These are phyloP conservation scores for Trichoderma aggressivum DNA, from an alignment of 2,329 filamentous ascomycete species.

Conservation along the genomic window DNA sequence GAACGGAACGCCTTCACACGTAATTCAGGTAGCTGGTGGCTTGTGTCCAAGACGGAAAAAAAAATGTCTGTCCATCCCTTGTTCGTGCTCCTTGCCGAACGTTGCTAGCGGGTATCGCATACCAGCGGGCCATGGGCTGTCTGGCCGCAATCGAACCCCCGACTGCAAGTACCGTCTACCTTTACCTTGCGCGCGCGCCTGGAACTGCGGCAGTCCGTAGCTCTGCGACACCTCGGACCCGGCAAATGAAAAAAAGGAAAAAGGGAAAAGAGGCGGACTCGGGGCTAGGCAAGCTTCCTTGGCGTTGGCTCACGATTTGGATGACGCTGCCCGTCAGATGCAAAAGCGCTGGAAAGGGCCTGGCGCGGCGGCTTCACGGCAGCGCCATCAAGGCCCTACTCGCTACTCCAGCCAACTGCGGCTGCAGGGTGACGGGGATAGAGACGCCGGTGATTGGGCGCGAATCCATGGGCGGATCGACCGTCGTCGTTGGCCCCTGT, in stretches of 20 bases:
- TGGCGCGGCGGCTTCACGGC: constrained; percentile 2
- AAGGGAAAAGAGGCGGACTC: not conserved
- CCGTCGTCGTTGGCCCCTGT: not conserved
- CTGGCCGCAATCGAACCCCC: no score
- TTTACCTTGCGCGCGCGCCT: not conserved
- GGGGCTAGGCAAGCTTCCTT: not conserved
- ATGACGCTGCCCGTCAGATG: constrained; percentile 7
- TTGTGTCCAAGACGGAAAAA: not conserved
- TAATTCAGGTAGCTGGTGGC: constrained; percentile 6
- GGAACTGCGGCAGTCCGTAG: not conserved
- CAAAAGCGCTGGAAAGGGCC: not conserved
- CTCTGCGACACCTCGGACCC: not conserved
- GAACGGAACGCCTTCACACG: not conserved
- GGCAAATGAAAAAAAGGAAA: not conserved
- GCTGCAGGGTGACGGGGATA: not conserved
- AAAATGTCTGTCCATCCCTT: not conserved
- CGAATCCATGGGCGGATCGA: not conserved
- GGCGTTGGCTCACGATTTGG: not conserved
- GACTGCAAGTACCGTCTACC: not conserved
- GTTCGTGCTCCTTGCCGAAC: not conserved
- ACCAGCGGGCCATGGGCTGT: no score
- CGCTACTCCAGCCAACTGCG: not conserved
- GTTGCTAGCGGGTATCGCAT: not conserved
- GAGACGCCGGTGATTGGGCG: not conserved
- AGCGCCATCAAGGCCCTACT: not conserved